Percentiles rank a stretch among this genome's conserved stretches.
These are phyloP conservation scores for Hymenoscyphus fructigenus DNA, from an alignment of 2,329 filamentous ascomycete genomes.

Conservation along the genomic window DNA sequence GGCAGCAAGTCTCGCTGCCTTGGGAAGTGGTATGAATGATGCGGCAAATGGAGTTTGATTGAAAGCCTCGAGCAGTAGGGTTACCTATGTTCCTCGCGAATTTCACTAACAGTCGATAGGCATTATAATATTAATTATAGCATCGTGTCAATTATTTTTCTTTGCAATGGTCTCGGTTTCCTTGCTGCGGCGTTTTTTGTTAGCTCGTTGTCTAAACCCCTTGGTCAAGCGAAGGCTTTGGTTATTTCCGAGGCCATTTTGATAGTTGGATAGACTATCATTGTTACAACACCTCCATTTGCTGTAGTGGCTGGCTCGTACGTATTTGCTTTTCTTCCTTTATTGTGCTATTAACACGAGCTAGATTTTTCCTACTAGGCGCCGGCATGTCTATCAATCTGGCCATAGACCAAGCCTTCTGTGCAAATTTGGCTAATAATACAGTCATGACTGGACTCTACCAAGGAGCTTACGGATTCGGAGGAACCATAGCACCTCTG, in stretches of 20 bases:
- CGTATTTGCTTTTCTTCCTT: conserved; percentile 30
- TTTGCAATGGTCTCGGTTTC: no score
- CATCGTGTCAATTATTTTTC: no score
- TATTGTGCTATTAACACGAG: neutral
- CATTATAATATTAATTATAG: conserved; percentile 58
- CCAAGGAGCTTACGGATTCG: conserved; percentile 66
- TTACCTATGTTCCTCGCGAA: conserved; percentile 10
- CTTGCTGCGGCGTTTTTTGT: no score
- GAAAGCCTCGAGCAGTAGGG: conserved; percentile 69
- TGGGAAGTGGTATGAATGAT: conserved; percentile 72
- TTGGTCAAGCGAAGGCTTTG: no score
- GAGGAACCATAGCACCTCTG: conserved; percentile 64
- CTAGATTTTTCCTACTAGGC: conserved; percentile 61
- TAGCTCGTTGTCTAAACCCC: no score
- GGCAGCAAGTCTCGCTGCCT: conserved; percentile 61
- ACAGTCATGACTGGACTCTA: conserved; percentile 57
- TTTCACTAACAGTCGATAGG: conserved; percentile 31
- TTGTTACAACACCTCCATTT: conserved; percentile 68
- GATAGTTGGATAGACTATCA: conserved; percentile 61
- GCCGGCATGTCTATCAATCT: conserved; percentile 55
- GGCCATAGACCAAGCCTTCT: conserved; percentile 58
- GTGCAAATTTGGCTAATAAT: conserved; percentile 49
- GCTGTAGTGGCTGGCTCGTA: conserved; percentile 56
- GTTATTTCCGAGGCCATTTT: neutral
- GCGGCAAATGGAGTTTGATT: conserved; percentile 71